Evolutionary conservation across 148 eudicot genomes (phyloP).

Genomic region (Amaranthus hypochondriacus): DNA sequence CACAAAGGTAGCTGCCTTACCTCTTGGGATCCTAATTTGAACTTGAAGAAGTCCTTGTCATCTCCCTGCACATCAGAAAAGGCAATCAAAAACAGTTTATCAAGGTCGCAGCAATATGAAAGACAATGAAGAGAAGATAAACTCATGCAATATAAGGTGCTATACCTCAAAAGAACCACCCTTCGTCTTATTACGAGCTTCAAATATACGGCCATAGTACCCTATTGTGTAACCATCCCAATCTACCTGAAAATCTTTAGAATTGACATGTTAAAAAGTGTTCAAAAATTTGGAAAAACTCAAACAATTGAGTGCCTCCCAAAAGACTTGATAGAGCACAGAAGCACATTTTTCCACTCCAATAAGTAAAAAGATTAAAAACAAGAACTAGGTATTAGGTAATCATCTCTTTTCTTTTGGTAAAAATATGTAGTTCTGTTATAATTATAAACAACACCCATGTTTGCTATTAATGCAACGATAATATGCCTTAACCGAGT

Average conservation of each 20-base stretch:
- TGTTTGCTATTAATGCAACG: no score
- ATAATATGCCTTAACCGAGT: no score
- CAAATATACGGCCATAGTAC: conserved; percentile 97
- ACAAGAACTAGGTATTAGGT: no score
- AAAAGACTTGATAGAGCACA: not conserved
- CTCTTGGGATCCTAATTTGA: conserved; percentile 79
- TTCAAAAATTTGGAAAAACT: not conserved
- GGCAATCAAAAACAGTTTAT: conserved; percentile 4
- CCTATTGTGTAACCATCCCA: conserved; percentile 99
- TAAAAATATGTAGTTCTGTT: no score
- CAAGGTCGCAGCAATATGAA: not conserved
- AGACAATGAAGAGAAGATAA: not conserved
- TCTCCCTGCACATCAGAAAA: conserved; percentile 54
- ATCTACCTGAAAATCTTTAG: conserved; percentile 61
- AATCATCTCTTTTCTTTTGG: no score
- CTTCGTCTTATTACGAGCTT: conserved; percentile 97
- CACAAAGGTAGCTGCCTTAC: conserved; percentile 25
- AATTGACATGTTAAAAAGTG: conserved; percentile 9
- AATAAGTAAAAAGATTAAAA: no score
- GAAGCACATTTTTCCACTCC: no score
- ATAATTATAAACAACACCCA: no score
- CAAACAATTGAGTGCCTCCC: not conserved
- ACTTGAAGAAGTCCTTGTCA: conserved; percentile 86
- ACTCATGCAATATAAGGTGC: conserved; percentile 4
- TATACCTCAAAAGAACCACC: conserved; percentile 97